A percentile compares a stretch with the other conserved stretches of the same genome.
Conservation (phyloP, 306 rosid species). For the Luffa acutangula region DNA sequence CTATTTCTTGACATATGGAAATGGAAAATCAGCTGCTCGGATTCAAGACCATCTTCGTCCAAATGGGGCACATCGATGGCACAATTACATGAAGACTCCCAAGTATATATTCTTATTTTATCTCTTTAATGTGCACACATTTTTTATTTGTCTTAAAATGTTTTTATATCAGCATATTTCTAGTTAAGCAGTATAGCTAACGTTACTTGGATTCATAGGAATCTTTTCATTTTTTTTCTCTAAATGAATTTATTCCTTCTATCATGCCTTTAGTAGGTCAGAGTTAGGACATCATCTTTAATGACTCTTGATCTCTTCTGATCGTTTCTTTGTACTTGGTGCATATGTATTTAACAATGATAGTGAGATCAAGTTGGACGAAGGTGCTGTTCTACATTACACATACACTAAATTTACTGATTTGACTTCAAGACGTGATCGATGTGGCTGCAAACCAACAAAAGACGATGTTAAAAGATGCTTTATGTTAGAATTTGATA, state of each 20-base stretch:
- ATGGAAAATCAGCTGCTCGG: conserved; percentile 97
- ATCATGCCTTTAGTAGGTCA: not conserved
- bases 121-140: conserved; percentile 14
- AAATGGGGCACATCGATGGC: conserved; percentile 99
- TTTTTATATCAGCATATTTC: not conserved
- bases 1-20: conserved; percentile 90
- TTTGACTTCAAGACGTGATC: conserved; percentile 89
- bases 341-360: not conserved
- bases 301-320: not conserved
- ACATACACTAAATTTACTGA: conserved; percentile 89
- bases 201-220: not conserved
- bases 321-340: not conserved
- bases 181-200: not conserved
- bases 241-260: not conserved
- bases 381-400: conserved; percentile 96
- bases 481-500: conserved; percentile 97
- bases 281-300: not conserved
- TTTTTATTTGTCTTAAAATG: not conserved
- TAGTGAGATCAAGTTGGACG: conserved; percentile 91
- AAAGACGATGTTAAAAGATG: conserved; percentile 95
- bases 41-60: conserved; percentile 95
- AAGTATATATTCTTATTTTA: conserved; percentile 36
- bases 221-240: not conserved
- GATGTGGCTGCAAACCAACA: conserved; percentile 97
- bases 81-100: conserved; percentile 91